Base-by-base conservation (phyloP, 23 red algal species). In the Agarophyton chilense region DNA sequence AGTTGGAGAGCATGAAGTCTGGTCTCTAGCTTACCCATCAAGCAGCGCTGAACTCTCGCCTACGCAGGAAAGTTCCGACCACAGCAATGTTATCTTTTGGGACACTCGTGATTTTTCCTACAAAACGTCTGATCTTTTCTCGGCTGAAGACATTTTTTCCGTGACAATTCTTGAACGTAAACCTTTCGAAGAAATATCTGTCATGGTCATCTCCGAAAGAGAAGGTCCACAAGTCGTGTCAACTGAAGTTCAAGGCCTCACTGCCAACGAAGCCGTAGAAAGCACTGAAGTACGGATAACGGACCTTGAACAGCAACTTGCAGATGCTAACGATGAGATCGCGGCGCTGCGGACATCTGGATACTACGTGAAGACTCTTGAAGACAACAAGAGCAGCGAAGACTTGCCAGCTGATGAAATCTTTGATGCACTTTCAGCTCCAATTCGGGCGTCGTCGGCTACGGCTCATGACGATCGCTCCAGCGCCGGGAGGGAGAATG, bases 1-100 rank as follows among this genome's bases (percentile, higher is more conserved):
- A 61, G 49, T 91, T 81, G 88, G 88, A 47, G 60, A 71, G 32
- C 32, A 64, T 42, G 75, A 81, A 81, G 64, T 91, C 18, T 91
- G 88, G 88, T 82, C 76, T 55, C 38, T 91, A 32, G 52, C 40
- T 8, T 53, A 45, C 31, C 51, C 54, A 13, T 22, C 32, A 43
- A 35, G 10, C 12, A 50, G 58, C 35, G 29, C 29, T 58, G 32
- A 56, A 32, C 54, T 8, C 4, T 8, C 31, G 29, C 44, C 39
- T 11, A 14, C 25, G 33, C 77, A 0, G 25, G 19, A n/a, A 41
- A 40, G 11, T 65, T 77, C 85, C 21, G 78, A 47, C 5, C 50
- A 78, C 36, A 47, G 60, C 16, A 71, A 86, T 28, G 53, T 89
- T 36, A 33, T 71, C 47, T 32, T 58, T 25, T 89, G 85, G 85